Conservation (phyloP, 208 protist genomes). For the Acanthamoeba triangularis region DNA sequence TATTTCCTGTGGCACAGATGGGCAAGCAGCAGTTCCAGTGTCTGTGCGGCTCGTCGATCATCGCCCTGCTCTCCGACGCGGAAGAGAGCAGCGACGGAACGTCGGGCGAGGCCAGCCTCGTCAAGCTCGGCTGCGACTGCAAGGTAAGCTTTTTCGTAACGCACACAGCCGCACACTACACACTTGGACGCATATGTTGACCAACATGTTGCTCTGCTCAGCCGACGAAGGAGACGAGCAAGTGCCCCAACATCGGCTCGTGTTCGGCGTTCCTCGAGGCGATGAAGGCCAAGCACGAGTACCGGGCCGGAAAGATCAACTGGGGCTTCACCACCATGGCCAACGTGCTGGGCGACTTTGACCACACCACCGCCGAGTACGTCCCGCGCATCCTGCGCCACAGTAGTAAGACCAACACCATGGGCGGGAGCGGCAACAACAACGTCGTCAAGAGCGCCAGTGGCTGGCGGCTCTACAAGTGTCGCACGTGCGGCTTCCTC, state of each 20-base stretch:
- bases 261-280: constrained; percentile 60
- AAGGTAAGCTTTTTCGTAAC: background rate
- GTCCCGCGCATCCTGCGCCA: background rate
- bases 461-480: constrained; percentile 83
- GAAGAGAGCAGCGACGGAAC: background rate
- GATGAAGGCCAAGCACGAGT: constrained; percentile 80
- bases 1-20: constrained; percentile 12
- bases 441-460: background rate
- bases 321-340: constrained; percentile 81
- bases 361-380: constrained; percentile 76
- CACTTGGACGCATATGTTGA: background rate
- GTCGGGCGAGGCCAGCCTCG: background rate
- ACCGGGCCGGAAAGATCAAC: constrained; percentile 46
- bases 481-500: constrained; percentile 83
- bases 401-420: background rate
- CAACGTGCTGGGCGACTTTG: constrained; percentile 81
- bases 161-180: background rate
- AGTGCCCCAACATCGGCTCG: background rate
- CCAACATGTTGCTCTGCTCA: background rate
- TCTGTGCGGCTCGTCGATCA: constrained; percentile 80
- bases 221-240: background rate
- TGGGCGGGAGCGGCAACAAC: background rate
- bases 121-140: constrained; percentile 16
- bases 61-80: constrained; percentile 62
- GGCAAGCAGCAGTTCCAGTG: constrained; percentile 81